Conservation (phyloP, 1,139 yeast genomes). For the Eremothecium sinecaudum region DNA sequence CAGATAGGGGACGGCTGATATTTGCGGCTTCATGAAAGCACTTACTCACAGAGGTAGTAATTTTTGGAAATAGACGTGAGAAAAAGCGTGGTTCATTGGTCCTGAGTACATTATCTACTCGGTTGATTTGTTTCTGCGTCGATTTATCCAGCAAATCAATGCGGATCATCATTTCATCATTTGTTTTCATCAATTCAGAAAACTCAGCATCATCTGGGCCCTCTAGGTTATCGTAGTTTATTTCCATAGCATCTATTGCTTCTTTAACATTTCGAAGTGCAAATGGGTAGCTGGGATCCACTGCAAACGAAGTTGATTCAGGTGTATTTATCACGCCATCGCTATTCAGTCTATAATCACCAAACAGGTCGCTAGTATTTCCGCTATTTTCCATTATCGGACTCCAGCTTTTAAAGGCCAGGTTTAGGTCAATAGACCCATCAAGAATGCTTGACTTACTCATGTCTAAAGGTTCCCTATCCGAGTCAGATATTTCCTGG, state of each 20-base stretch:
- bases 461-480: no score
- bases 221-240: not conserved
- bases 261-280: not conserved
- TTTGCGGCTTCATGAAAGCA: not conserved
- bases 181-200: conserved; percentile 2
- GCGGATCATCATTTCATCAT: conserved; percentile 3
- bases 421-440: no score
- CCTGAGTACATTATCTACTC: not conserved
- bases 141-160: conserved; percentile 3
- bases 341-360: no score
- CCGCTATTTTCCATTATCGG: no score
- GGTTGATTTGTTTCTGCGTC: conserved; percentile 3
- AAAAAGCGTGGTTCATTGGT: conserved; percentile 2
- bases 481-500: no score
- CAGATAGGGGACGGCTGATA: not conserved
- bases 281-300: no score
- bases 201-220: conserved; percentile 2
- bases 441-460: no score
- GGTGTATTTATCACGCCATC: no score
- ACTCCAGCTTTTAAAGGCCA: no score
- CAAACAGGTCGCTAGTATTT: no score
- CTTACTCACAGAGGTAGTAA: not conserved
- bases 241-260: not conserved
- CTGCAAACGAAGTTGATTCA: no score
- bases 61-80: conserved; percentile 2